These are phyloP conservation scores for Xylaria bambusicola DNA, from an alignment of 495 filamentous ascomycete genomes.

Conservation along the genomic window DNA sequence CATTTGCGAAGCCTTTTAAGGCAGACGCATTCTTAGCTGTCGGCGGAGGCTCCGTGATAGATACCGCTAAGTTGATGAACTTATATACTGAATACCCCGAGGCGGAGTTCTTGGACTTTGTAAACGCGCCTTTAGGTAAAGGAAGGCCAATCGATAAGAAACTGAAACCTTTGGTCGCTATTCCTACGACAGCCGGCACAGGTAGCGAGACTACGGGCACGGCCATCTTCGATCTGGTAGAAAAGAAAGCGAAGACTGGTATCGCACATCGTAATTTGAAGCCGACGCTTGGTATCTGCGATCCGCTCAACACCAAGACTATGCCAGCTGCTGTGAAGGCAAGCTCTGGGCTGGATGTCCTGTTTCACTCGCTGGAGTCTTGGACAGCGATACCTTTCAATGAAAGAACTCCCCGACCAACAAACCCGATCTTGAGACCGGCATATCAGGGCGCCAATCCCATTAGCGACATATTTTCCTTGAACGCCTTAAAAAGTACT, in stretches of 20 bases:
- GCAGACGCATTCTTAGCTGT: slow-evolving; percentile 93
- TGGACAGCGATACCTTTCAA: slow-evolving; percentile 96
- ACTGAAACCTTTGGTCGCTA: slow-evolving; percentile 83
- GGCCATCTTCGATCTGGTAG: slow-evolving; percentile 93
- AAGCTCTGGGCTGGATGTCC: slow-evolving; percentile 85
- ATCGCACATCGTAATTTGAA: slow-evolving; percentile 94
- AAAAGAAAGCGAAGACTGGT: slow-evolving; percentile 87
- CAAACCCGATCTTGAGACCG: slow-evolving; percentile 86
- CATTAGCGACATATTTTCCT: slow-evolving; percentile 92
- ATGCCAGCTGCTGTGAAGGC: slow-evolving; percentile 94
- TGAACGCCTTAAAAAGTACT: slow-evolving; percentile 75
- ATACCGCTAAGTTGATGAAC: slow-evolving; percentile 98
- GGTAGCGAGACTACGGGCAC: slow-evolving; percentile 96
- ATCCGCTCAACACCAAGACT: slow-evolving; percentile 90
- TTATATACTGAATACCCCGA: slow-evolving; percentile 86
- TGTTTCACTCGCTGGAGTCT: slow-evolving; percentile 90
- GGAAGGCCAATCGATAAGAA: slow-evolving; percentile 78
- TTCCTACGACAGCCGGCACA: slow-evolving; percentile 94
- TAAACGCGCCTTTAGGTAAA: slow-evolving; percentile 91
- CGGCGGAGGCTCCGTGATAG: slow-evolving; percentile 86
- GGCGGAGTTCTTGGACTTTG: slow-evolving; percentile 92
- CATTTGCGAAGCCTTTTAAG: slow-evolving; percentile 71
- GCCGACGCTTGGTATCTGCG: slow-evolving; percentile 92
- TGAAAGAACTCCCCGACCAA: slow-evolving; percentile 77
- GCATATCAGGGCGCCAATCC: slow-evolving; percentile 98